Base-by-base conservation (phyloP, 139 green algal species). In the Picochlorum sp. region DNA sequence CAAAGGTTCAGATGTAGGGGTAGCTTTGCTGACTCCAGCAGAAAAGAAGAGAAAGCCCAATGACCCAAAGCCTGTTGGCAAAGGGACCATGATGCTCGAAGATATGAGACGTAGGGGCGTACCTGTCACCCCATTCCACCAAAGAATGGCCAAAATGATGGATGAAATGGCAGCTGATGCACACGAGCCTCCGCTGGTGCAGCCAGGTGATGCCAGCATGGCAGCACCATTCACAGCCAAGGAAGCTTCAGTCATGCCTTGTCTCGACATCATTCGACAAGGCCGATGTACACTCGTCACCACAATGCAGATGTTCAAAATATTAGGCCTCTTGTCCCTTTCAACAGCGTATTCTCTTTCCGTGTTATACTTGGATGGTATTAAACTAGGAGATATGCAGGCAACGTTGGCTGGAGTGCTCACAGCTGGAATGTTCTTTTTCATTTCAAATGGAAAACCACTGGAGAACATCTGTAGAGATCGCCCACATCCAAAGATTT, bases 221-320 rank as follows among this genome's bases (percentile, higher is more conserved):
- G 90, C 90, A 4, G 72, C 80, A 6, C 88, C 90, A 58, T 97
- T 97, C 79, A 97, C 90, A 45, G 88, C 86, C 44, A 94, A 95
- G 70, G 75, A 81, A 4, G 45, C 58, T 24, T 73, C 62, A 23
- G 85, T 96, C 14, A 68, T 77, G 68, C 90, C 91, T 1, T 88
- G 83, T 68, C 85, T 87, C 0, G 85, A 95, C 76, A 89, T 97
- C 64, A 77, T 97, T 26, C 87, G 86, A 74, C 91, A 96, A 81
- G 90, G 90, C 21, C 79, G 89, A 55, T 87, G 81, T 79, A 96
- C 91, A 20, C 76, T 97, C 54, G 89, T 96, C n/a, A 92, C 87
- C 7, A 95, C 87, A 10, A 50, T 74, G 18, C 89, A 98, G 86
- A 98, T 98, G 93, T 98, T 98, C 81, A 98, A 98, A 81, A 97